Evolutionary conservation across 2,329 filamentous ascomycete genomes (phyloP).

Genomic region (Aplosporella prunicola): DNA sequence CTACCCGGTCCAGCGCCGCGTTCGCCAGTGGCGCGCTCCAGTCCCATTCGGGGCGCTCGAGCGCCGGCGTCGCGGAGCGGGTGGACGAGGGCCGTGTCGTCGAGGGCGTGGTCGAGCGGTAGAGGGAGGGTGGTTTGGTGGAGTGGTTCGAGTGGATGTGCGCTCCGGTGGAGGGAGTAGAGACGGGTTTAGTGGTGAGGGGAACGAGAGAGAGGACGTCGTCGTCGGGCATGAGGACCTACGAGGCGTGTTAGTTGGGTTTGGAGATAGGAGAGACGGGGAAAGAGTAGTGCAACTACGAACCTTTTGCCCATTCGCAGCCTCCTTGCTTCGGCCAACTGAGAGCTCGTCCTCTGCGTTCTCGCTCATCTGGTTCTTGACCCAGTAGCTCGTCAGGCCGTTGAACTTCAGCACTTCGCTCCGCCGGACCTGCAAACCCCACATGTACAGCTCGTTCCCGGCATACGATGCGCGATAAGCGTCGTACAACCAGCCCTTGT

Average conservation of each 20-base stretch:
- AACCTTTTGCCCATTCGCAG: constrained; percentile 14
- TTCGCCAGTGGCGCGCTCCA: too few relatives aligned
- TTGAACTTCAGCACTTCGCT: constrained; percentile 52
- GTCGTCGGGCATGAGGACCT: neutral
- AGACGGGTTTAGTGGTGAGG: neutral
- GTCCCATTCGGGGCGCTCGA: too few relatives aligned
- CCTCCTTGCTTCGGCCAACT: constrained; percentile 20
- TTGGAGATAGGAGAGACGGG: neutral
- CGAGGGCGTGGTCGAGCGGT: too few relatives aligned
- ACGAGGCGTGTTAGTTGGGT: neutral
- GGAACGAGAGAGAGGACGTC: constrained; percentile 1
- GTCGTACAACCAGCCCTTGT: constrained; percentile 38
- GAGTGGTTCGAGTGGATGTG: too few relatives aligned
- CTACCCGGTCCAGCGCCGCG: too few relatives aligned
- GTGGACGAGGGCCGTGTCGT: too few relatives aligned
- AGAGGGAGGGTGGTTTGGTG: too few relatives aligned
- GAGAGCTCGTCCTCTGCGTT: constrained; percentile 19
- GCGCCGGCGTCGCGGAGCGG: too few relatives aligned
- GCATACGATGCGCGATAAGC: constrained; percentile 50
- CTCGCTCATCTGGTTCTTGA: constrained; percentile 11
- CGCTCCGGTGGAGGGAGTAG: constrained; percentile 2
- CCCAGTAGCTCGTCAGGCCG: constrained; percentile 30
- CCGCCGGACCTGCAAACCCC: constrained; percentile 45
- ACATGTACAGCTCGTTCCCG: constrained; percentile 42
- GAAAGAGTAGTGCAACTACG: constrained; percentile 12